phyloP scores from a whole-genome alignment of 495 filamentous ascomycete species.

The Talaromyces proteolyticus region DNA sequence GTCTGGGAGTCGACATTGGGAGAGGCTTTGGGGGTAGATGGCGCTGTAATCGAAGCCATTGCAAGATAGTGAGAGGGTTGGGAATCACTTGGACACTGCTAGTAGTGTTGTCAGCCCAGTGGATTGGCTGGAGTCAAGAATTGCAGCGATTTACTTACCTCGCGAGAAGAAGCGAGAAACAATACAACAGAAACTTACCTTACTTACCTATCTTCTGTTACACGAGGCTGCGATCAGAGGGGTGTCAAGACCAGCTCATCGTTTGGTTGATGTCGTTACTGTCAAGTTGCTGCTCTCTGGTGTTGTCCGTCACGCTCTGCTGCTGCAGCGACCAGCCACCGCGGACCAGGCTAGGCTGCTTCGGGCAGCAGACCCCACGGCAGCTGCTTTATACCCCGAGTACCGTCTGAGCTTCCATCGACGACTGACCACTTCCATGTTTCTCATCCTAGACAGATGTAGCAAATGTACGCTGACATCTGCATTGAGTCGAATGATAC shows the following conservation, averaged over 20 bases:
- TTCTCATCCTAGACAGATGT: background rate
- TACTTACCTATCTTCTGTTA: background rate
- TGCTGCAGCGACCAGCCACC: background rate
- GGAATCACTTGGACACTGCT: too few species aligned
- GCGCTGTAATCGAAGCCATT: slow-evolving; percentile 40
- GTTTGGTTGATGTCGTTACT: too few species aligned
- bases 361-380: background rate
- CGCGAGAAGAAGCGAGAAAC: background rate
- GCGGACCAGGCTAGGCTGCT: background rate
- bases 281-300: background rate
- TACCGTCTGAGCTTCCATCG: background rate
- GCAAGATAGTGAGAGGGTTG: too few species aligned
- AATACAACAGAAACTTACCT: too few species aligned
- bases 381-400: background rate
- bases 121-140: too few species aligned
- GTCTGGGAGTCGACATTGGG: slow-evolving; percentile 42
- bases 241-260: background rate
- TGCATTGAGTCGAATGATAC: slow-evolving; percentile 3
- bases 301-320: background rate
- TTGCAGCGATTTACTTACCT: background rate
- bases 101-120: too few species aligned
- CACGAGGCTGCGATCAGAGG: background rate
- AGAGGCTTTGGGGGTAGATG: slow-evolving; percentile 56
- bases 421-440: too few species aligned
- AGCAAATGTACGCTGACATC: slow-evolving; percentile 3